Base-by-base conservation (phyloP, 768 basidiomycete species). In the Stropharia rugosoannulata region DNA sequence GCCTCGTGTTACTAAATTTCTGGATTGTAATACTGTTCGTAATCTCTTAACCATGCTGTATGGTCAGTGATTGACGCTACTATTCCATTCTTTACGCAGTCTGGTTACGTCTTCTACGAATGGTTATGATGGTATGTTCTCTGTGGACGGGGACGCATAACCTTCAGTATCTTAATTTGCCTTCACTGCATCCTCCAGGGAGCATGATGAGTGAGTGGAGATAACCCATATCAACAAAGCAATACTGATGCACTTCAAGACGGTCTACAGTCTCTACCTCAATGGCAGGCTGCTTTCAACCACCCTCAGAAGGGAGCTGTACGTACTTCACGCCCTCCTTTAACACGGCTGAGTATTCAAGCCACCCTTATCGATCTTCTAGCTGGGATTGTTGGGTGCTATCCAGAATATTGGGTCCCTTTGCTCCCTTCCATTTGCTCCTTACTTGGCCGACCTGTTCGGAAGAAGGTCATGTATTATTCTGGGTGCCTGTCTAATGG, bases 391-490 rank as follows among this genome's bases (percentile, higher is more conserved):
- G 4, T 49, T 66, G 22, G 57, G 57, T 46, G 64, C 64, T 12
- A 66, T 66, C 42, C 64, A 65, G 64, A 66, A 66, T 42, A 66
- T 66, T 40, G 64, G 64, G 11, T 63, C 62, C 2, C 62, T 66
- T 15, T 56, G 52, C 16, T 59, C 62, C 5, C 55, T 62, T 18
- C 64, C 64, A 29, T 63, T 66, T 27, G 62, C 64, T 6, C 64
- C 64, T 7, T 66, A 66, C 45, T 55, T 63, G 51, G 59, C 83
- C 6, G 83, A 85, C 56, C 71, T 71, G 22, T 57, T 84, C 19
- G 84, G 83, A 44, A 79, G 83, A 54, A 75, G 78, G 38, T 66
- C 64, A 0, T 72, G 77, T n/a, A 73, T 85, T 29, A 73, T 78
- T 62, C 59, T 80, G 22, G 83, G 83, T 19, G 78, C 83, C 3